phyloP scores from a whole-genome alignment of 2,329 filamentous ascomycete genomes.

The Calonectria honghensis region DNA sequence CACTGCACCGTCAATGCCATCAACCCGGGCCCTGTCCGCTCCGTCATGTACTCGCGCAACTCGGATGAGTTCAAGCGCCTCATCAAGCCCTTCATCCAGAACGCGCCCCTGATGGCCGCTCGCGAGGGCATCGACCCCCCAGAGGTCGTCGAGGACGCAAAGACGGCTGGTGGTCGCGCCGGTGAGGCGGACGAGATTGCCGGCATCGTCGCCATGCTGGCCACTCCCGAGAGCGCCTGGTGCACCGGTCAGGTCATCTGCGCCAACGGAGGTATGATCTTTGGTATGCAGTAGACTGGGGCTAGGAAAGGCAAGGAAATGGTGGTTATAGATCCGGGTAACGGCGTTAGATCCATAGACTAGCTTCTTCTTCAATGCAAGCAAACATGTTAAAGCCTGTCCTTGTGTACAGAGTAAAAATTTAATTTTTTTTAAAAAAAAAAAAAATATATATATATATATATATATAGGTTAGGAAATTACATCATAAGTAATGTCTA shows the following conservation, averaged over 20 bases:
- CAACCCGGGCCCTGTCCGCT: slow-evolving; percentile 73
- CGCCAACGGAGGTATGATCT: slow-evolving; percentile 56
- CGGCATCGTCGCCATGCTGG: slow-evolving; percentile 52
- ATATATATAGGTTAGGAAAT: background rate
- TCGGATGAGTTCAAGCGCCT: slow-evolving; percentile 55
- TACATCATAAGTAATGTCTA: background rate
- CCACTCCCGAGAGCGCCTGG: slow-evolving; percentile 54
- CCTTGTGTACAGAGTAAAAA: background rate
- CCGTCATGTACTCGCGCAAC: slow-evolving; percentile 66
- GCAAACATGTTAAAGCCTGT: slow-evolving; percentile 21
- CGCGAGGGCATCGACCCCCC: slow-evolving; percentile 51
- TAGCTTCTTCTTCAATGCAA: slow-evolving; percentile 35
- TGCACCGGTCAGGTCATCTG: slow-evolving; percentile 55
- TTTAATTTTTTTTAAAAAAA: too few relatives aligned
- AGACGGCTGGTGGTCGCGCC: slow-evolving; percentile 52
- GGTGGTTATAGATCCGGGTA: slow-evolving; percentile 33
- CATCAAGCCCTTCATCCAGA: slow-evolving; percentile 56
- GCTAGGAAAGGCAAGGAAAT: background rate
- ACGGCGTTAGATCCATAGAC: slow-evolving; percentile 46
- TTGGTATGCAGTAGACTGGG: slow-evolving; percentile 52
- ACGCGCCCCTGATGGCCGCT: slow-evolving; percentile 53
- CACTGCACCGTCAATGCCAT: slow-evolving; percentile 71
- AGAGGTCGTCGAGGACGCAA: slow-evolving; percentile 54
- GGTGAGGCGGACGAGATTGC: slow-evolving; percentile 55
- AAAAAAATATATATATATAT: too few relatives aligned